Base-by-base conservation (phyloP, 768 basidiomycete genomes). In the Pisolithus marmoratus region DNA sequence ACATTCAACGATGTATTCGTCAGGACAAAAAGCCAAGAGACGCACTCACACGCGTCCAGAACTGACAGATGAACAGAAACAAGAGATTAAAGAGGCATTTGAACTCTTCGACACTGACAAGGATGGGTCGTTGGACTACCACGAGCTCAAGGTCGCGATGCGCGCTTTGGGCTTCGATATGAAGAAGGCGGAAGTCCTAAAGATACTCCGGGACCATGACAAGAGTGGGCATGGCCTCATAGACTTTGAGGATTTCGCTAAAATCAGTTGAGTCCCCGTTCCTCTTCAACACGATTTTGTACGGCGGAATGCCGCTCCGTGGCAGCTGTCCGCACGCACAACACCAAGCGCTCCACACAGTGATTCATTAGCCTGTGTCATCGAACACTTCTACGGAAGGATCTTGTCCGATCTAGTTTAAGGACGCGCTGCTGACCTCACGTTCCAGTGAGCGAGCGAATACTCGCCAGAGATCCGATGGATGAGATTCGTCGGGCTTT, bases 31-130 rank as follows among this genome's bases (percentile, higher is more conserved):
- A 67, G 83, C 87, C 53, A 87, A 88, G 56, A 73, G 88, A 58
- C 78, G 85, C 56, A 77, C 83, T 1, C 87, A 90, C 57, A 48
- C 83, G 29, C 86, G 90, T 34, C 90, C 90, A 57, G 90, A 93
- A 55, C 82, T 93, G 48, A 79, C 84, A 8, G 90, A 93, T 42
- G 90, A 93, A 65, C 90, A 92, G 62, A 90, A 90, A 61, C 90
- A 93, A 61, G 96, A 99, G 70, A 94, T 98, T 50, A 94, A 94
- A 69, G 96, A 99, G 63, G 96, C 96, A 0, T 99, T 99, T 63
- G 95, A 98, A 70, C 84, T 99, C 50, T 99, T 99, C 66, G 96
- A 99, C 72, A 90, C 94, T 42, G 96, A 99, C 79, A 96, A 97
- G 75, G 96, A 99, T 64, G 91, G 91, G 31, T 84, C 80, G 48